These are phyloP conservation scores for Porogramme epimiltina DNA, from an alignment of 1,284 basidiomycete species.

Conservation along the genomic window DNA sequence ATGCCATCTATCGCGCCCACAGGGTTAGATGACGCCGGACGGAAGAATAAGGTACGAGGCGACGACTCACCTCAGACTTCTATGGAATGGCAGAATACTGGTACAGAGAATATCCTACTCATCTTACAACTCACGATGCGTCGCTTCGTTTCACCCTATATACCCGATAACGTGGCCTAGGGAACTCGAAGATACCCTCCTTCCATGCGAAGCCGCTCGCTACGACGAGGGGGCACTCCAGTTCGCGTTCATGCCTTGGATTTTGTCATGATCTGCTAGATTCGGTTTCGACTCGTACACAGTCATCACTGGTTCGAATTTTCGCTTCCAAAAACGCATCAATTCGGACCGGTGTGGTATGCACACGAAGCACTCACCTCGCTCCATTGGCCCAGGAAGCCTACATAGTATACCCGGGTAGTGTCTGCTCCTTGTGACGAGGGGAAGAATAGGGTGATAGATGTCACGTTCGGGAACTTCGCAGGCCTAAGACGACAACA, in stretches of 20 bases:
- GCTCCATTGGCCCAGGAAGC: constrained; percentile 79
- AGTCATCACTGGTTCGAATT: constrained; percentile 67
- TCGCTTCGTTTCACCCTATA: no score
- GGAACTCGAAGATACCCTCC: no score
- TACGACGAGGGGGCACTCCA: constrained; percentile 41
- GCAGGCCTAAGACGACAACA: constrained; percentile 47
- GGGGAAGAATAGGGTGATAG: constrained; percentile 75
- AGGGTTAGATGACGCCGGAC: no score
- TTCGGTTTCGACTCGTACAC: constrained; percentile 83
- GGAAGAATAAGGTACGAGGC: no score
- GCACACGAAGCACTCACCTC: constrained; percentile 50
- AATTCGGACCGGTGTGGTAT: neutral
- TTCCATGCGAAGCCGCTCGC: neutral
- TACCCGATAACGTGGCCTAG: no score
- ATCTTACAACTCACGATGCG: no score
- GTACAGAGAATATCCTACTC: no score
- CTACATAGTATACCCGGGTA: constrained; percentile 72
- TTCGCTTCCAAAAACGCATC: constrained; percentile 47
- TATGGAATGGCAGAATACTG: no score
- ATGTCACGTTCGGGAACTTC: constrained; percentile 76
- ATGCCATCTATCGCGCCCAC: no score
- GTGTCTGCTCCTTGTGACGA: constrained; percentile 73
- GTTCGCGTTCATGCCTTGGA: constrained; percentile 67
- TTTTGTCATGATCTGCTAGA: constrained; percentile 78
- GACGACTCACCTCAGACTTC: no score